phyloP scores from a whole-genome alignment of 202 grass and related monocot species.

The Elaeis oleifera region DNA sequence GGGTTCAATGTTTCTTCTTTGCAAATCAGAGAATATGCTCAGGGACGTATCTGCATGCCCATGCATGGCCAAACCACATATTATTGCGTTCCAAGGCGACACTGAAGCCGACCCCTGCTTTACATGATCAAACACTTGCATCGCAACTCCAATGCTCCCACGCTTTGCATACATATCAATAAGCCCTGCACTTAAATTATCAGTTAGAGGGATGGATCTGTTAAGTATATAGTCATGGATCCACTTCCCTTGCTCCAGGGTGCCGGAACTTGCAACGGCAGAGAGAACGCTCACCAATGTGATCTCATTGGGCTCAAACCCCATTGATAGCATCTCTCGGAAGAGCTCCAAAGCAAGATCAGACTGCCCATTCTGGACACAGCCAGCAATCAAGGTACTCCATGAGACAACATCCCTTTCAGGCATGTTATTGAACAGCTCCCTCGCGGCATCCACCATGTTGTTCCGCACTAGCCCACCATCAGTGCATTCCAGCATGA shows the following conservation, averaged over 20 bases:
- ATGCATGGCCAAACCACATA: no score
- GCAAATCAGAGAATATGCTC: slow-evolving; percentile 40
- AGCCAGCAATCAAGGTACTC: slow-evolving; percentile 18
- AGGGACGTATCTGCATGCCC: slow-evolving; percentile 16
- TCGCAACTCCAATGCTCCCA: slow-evolving; percentile 10
- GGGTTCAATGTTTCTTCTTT: slow-evolving; percentile 31
- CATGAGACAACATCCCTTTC: slow-evolving; percentile 21
- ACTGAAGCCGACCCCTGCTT: slow-evolving; percentile 1
- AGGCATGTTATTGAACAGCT: slow-evolving; percentile 11
- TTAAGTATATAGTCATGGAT: slow-evolving; percentile 18
- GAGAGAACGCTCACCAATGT: slow-evolving; percentile 14
- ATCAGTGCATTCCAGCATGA: slow-evolving; percentile 18
- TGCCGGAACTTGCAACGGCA: slow-evolving; percentile 11
- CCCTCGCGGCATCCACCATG: slow-evolving; percentile 2
- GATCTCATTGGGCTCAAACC: slow-evolving; percentile 14
- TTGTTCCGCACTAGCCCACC: slow-evolving; percentile 3
- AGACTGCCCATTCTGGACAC: slow-evolving; percentile 3
- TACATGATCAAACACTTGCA: slow-evolving; percentile 12
- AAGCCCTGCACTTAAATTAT: slow-evolving; percentile 17
- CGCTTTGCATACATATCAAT: slow-evolving; percentile 25
- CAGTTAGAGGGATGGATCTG: slow-evolving; percentile 4
- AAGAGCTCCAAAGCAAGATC: slow-evolving; percentile 15
- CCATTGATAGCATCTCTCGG: neutral
- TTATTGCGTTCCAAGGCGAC: no score
- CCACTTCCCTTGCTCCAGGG: slow-evolving; percentile 19